These are phyloP conservation scores for Aspergillus cejpii DNA, from an alignment of 2,329 filamentous ascomycete species.

Conservation along the genomic window DNA sequence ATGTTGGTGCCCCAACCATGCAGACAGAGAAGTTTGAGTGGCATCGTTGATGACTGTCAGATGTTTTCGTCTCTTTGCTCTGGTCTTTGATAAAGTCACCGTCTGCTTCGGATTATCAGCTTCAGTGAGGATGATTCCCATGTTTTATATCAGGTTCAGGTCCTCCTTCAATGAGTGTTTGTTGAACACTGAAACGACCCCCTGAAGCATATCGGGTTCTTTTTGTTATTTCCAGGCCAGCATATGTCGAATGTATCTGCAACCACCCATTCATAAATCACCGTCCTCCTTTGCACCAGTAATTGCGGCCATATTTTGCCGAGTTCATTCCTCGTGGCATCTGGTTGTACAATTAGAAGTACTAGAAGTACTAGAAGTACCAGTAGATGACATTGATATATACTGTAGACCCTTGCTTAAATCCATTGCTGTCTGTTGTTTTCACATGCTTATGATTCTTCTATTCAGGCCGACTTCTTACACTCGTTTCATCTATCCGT, in stretches of 20 bases:
- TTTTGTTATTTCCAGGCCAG: background rate
- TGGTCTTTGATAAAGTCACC: background rate
- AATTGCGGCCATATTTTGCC: background rate
- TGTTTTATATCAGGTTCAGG: background rate
- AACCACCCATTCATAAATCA: background rate
- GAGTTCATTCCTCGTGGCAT: background rate
- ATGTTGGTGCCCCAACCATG: slow-evolving; percentile 32
- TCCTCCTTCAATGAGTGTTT: background rate
- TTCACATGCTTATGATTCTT: no score
- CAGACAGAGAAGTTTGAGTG: slow-evolving; percentile 29
- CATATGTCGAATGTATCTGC: background rate
- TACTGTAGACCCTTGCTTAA: no score
- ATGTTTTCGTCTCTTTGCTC: background rate
- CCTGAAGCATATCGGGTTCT: background rate
- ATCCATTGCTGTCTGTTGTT: no score
- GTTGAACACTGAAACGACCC: background rate
- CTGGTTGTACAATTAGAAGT: background rate
- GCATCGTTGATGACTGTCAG: slow-evolving; percentile 13
- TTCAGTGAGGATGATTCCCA: background rate
- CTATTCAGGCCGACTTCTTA: no score
- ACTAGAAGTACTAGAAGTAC: no score
- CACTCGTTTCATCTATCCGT: no score
- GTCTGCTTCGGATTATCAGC: background rate
- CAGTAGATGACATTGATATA: no score
- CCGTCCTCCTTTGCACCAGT: background rate